Evolutionary conservation across 164 flowering plant genomes (phyloP).

Genomic region (Vitis rupestris): DNA sequence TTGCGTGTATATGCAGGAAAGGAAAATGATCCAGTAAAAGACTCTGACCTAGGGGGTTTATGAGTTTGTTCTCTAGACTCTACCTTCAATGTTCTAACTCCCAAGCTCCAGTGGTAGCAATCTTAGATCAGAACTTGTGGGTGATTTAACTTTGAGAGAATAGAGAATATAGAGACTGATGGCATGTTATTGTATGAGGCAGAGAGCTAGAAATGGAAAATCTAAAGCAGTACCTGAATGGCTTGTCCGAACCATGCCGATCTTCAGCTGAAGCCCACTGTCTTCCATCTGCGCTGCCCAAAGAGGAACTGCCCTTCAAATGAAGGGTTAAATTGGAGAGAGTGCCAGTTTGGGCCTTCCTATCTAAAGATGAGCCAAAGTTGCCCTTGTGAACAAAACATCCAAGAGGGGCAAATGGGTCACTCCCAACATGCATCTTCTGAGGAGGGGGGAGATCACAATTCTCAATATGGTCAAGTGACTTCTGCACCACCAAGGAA

Average conservation of each 20-base stretch:
- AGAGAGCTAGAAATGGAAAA: neutral
- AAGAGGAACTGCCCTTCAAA: conserved; percentile 11
- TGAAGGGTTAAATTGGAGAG: conserved; percentile 6
- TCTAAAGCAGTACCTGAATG: conserved; percentile 23
- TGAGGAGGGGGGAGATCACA: conserved; percentile 70
- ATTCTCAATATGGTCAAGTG: conserved; percentile 46
- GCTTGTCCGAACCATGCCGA: conserved; percentile 17
- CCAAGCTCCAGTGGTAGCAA: too few species aligned
- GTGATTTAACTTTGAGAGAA: too few species aligned
- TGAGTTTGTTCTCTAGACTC: too few species aligned
- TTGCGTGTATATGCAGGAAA: too few species aligned
- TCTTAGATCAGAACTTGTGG: too few species aligned
- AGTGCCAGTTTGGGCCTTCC: conserved; percentile 12
- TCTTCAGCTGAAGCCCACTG: conserved; percentile 16
- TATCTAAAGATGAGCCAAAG: conserved; percentile 17
- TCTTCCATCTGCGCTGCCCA: conserved; percentile 8
- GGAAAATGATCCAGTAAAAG: too few species aligned
- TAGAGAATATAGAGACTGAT: too few species aligned
- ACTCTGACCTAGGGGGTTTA: too few species aligned
- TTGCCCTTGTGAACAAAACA: conserved; percentile 16
- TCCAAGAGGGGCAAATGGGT: conserved; percentile 19
- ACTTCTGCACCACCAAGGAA: conserved; percentile 50
- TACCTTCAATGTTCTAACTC: too few species aligned
- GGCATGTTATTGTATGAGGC: too few species aligned
- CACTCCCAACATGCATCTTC: conserved; percentile 25